Evolutionary conservation across 2,329 filamentous ascomycete species (phyloP).

Genomic region (Fusarium sp.): DNA sequence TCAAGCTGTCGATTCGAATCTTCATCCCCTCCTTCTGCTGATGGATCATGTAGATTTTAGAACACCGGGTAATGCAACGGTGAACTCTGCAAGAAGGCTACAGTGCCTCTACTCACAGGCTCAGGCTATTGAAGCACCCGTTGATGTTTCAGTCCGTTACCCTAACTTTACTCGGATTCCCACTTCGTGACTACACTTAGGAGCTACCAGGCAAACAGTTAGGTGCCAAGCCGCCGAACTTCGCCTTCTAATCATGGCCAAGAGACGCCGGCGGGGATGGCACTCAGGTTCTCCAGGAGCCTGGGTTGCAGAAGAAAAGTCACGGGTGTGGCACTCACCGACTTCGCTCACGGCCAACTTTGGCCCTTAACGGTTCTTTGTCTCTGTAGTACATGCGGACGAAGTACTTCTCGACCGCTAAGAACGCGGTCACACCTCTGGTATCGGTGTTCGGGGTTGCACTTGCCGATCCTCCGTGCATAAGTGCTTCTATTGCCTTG

Average conservation of each 20-base stretch:
- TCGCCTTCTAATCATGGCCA: not conserved
- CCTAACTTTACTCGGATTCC: not conserved
- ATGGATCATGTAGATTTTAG: not conserved
- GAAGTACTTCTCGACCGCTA: not conserved
- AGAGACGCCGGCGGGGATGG: not conserved
- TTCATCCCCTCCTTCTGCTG: not conserved
- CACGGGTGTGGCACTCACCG: not conserved
- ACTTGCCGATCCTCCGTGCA: not conserved
- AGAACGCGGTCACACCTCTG: not conserved
- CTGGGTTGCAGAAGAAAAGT: conserved; percentile 1
- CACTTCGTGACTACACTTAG: not conserved
- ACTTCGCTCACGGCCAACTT: not conserved
- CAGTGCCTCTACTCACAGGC: not conserved
- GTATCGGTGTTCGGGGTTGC: not conserved
- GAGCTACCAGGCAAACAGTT: not conserved
- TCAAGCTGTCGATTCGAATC: not conserved
- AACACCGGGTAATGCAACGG: not conserved
- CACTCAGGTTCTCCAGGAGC: not conserved
- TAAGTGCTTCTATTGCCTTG: not conserved
- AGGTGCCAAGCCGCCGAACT: not conserved
- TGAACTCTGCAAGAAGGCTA: not conserved
- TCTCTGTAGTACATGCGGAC: not conserved
- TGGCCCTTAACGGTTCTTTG: not conserved
- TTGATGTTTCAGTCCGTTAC: not conserved
- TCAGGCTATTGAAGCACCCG: not conserved